Percentiles rank a stretch among this genome's conserved stretches.
These are phyloP conservation scores for Colletotrichum orchidophilum DNA, from an alignment of 2,329 filamentous ascomycete genomes.

Conservation along the genomic window DNA sequence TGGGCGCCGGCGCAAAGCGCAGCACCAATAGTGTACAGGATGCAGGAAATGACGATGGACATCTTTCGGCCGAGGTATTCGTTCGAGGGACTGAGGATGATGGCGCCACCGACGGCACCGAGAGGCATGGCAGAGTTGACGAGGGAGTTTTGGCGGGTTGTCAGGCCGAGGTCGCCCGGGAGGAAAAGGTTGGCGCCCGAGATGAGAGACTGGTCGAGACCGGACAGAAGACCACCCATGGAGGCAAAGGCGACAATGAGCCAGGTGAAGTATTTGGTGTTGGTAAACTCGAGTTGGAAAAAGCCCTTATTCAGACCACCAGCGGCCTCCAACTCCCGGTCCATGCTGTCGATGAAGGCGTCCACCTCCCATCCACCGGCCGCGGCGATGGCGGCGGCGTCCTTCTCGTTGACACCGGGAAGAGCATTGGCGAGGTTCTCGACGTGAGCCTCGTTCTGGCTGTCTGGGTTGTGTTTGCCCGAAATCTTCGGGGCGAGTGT, in stretches of 20 bases:
- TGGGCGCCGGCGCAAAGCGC: constrained; percentile 74
- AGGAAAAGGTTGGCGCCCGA: constrained; percentile 76
- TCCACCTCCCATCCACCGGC: constrained; percentile 48
- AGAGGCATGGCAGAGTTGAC: constrained; percentile 78
- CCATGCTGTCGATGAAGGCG: constrained; percentile 52
- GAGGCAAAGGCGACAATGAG: constrained; percentile 76
- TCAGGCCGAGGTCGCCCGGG: constrained; percentile 65
- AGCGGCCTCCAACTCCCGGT: constrained; percentile 46
- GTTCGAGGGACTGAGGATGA: constrained; percentile 73
- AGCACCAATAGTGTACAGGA: constrained; percentile 76
- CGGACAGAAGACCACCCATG: constrained; percentile 78
- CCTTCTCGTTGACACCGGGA: constrained; percentile 30
- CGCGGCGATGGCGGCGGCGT: constrained; percentile 49
- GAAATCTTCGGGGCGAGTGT: constrained; percentile 24
- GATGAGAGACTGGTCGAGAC: constrained; percentile 78
- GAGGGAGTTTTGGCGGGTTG: constrained; percentile 66
- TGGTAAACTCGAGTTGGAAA: constrained; percentile 67
- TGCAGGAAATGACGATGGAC: constrained; percentile 74
- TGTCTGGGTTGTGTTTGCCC: constrained; percentile 28
- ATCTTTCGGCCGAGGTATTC: constrained; percentile 73
- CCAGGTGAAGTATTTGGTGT: constrained; percentile 73
- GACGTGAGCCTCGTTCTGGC: constrained; percentile 29
- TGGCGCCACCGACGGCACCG: constrained; percentile 75
- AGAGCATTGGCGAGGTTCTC: constrained; percentile 23
- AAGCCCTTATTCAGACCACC: constrained; percentile 45